Base-by-base conservation (phyloP, 2,329 filamentous ascomycete genomes). In the Diplodia corticola region DNA sequence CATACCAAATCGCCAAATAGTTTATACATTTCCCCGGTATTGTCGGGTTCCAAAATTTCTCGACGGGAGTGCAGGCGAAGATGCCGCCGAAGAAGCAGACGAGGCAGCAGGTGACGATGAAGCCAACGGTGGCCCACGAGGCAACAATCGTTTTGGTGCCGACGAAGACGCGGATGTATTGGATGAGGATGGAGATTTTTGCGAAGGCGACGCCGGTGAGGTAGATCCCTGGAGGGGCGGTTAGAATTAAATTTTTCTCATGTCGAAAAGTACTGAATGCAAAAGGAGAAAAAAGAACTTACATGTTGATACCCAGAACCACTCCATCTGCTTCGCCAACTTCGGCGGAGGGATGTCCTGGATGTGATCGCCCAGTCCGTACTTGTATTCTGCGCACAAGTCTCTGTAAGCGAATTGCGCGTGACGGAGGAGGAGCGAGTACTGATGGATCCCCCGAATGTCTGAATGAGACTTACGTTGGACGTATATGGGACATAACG, bases 31-130 rank as follows among this genome's bases (percentile, higher is more conserved):
- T 59, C 4, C 63, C 63, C 1, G 63, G 53, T 1, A 65, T 10
- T 1, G 44, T 40, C 12, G 51, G 63, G 20, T 65, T 37, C 63
- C 63, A 65, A 5, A 65, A 59, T 10, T 50, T 65, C n/a, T 49
- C 37, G 22, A 65, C 28, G 4, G 63, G 63, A 15, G 24, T 51
- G 33, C 63, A 65, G 40, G 53, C 53, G 30, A 65, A 65, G 2
- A 65, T 59, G 20, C 63, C 63, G 17, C 51, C 53, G 53, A 65
- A 57, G 10, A 65, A 33, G n/a, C 63, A 65, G 26, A 65, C 51
- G 6, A 49, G 24, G 17, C 63, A 65, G 33, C 63, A 65, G 22
- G 40, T 65, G 5, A 59, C 10, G n/a, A 59, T 65, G 40, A 65
- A 65, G 6, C 22, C 44, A 7, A 57, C 33, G 13, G 53, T 65